A percentile compares a stretch with the other conserved stretches of the same genome.
These are phyloP conservation scores for Bruguiera sexangula DNA, from an alignment of 345 rosid species.

Conservation along the genomic window DNA sequence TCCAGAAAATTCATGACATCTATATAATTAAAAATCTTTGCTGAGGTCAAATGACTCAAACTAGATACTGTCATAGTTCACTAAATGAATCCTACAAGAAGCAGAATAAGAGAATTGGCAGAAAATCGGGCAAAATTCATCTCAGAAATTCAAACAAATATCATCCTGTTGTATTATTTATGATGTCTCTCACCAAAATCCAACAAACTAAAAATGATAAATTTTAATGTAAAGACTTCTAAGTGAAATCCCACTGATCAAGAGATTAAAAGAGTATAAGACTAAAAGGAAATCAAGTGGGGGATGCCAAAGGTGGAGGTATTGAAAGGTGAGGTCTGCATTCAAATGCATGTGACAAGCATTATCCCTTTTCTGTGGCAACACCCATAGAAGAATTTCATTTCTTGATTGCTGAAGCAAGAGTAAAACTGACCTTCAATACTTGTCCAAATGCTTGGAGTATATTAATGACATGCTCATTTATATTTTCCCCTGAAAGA, in stretches of 20 bases:
- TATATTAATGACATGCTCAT: slow-evolving; percentile 52
- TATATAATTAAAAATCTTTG: neutral
- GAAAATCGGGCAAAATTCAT: neutral
- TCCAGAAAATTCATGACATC: neutral
- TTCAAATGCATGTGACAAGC: neutral
- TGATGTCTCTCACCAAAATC: neutral
- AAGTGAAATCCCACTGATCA: neutral
- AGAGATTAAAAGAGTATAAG: neutral
- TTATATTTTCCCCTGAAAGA: slow-evolving; percentile 45
- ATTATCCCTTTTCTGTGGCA: neutral
- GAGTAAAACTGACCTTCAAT: slow-evolving; percentile 58
- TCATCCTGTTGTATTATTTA: neutral
- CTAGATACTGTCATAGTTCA: neutral
- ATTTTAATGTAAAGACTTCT: neutral
- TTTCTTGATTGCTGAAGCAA: slow-evolving; percentile 4
- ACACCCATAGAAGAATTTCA: neutral
- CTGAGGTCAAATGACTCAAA: neutral
- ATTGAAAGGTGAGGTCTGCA: neutral
- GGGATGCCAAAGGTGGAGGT: neutral
- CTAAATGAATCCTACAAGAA: neutral
- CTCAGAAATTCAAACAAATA: neutral
- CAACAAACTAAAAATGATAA: neutral
- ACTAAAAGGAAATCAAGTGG: neutral
- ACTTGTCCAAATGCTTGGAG: slow-evolving; percentile 81
- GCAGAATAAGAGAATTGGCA: neutral